Evolutionary conservation across 2,329 filamentous ascomycete genomes (phyloP), one percentile per base, ranked within the genome.

Genomic region (Alternaria sp.): DNA sequence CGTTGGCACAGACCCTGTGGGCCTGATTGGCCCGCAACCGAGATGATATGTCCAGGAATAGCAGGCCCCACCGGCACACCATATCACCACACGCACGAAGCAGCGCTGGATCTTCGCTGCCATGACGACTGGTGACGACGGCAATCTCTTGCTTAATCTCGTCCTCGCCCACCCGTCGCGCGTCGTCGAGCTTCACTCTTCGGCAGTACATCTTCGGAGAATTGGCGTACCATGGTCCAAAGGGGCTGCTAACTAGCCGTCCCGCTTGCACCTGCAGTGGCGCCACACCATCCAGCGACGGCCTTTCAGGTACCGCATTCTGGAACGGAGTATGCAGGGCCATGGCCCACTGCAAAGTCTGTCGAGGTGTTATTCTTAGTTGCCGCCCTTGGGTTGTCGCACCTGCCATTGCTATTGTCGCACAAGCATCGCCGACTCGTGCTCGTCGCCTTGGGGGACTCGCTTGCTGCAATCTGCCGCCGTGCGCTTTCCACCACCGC

Each of bases 11-110:
- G 32, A 7, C 36, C 40, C 8, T 11, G 30, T n/a, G 32, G 44
- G 44, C 2, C 12, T 47, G 55, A 69, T 62, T 70, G 68, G 67
- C 56, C 40, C 19, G 44, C 55, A 59, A 68, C 66, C 70, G 67
- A 69, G 60, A 69, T 71, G 43, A 62, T 52, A 15, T 46, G 50
- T 54, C 60, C 60, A 44, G 50, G 54, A 62, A 65, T 62, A 65
- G 62, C 30, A 62, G 55, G 62, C 45, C 44, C 62, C 62, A 50
- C 60, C 55, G 43, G 28, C 23, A 32, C 23, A 54, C 57, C 7
- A 54, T 32, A 44, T 44, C 10, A 43, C 8, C 26, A 25, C 43
- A 47, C 43, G 43, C 23, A 17, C 43, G 25, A 10, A 19, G 43
- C 57, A 32, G 26, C 30, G 40, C 13, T 3, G 36, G 26, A 17